Percentiles rank a stretch among this genome's conserved stretches.
Evolutionary conservation across 2,329 filamentous ascomycete species (phyloP).

Genomic region (Trichoderma sp.): DNA sequence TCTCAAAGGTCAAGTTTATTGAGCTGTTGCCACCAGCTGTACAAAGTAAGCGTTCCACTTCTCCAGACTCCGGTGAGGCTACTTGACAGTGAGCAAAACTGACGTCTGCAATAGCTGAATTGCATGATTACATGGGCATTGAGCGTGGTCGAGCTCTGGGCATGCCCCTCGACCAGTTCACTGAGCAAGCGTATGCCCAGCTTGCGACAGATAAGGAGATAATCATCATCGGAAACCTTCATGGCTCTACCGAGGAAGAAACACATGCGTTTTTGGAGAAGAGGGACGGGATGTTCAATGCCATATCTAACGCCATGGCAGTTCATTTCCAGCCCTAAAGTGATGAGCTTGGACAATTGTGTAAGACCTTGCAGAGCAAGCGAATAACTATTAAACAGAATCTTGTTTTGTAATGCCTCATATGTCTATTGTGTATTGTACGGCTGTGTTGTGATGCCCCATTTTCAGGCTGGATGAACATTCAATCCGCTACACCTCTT

Average conservation of each 20-base stretch:
- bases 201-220: slow-evolving; percentile 13
- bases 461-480: neutral
- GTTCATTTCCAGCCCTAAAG: neutral
- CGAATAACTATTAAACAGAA: neutral
- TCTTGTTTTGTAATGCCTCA: neutral
- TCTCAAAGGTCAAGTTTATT: slow-evolving; percentile 22
- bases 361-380: neutral
- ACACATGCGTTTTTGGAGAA: neutral
- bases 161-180: slow-evolving; percentile 17
- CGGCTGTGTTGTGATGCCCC: neutral
- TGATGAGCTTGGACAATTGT: neutral
- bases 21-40: slow-evolving; percentile 25
- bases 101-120: neutral
- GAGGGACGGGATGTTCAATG: neutral
- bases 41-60: slow-evolving; percentile 17
- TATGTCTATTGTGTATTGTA: neutral
- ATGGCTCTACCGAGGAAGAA: neutral
- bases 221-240: neutral
- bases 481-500: neutral
- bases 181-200: neutral
- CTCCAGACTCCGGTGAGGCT: neutral
- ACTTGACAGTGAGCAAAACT: neutral
- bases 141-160: slow-evolving; percentile 8
- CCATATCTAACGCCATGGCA: neutral
- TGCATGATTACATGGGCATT: slow-evolving; percentile 11